phyloP scores from a whole-genome alignment of 352 stramenopile species.

The Globisporangium solare region DNA sequence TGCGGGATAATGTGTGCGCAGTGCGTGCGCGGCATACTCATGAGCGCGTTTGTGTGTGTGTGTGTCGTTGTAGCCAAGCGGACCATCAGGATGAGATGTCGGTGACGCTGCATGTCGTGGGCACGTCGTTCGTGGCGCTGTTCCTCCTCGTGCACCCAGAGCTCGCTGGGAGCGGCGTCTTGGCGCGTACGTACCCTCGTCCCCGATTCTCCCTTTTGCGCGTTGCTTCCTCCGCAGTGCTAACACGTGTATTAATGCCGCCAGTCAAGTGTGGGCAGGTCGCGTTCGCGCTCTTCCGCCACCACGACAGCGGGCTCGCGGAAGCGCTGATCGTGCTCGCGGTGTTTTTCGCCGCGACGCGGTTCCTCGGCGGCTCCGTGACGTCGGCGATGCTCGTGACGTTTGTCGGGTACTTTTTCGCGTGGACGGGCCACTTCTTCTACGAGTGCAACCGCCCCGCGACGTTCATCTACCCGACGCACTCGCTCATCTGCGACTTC shows the following conservation, averaged over 20 bases:
- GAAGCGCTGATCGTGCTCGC: slow-evolving; percentile 25
- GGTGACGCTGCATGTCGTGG: slow-evolving; percentile 35
- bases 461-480: slow-evolving; percentile 70
- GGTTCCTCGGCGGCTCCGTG: slow-evolving; percentile 28
- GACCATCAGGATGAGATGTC: slow-evolving; percentile 46
- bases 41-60: not conserved
- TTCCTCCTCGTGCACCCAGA: slow-evolving; percentile 31
- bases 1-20: not conserved
- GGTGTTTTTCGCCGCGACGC: slow-evolving; percentile 28
- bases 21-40: not conserved
- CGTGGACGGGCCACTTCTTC: slow-evolving; percentile 63
- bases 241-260: not conserved
- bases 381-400: slow-evolving; percentile 15
- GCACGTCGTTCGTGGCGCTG: slow-evolving; percentile 36
- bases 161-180: slow-evolving; percentile 23
- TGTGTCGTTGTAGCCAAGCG: slow-evolving; percentile 6
- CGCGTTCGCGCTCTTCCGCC: slow-evolving; percentile 32
- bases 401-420: slow-evolving; percentile 49
- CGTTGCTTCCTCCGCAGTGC: not conserved
- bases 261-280: slow-evolving; percentile 33
- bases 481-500: slow-evolving; percentile 58
- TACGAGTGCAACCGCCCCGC: slow-evolving; percentile 55
- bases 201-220: not conserved
- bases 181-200: slow-evolving; percentile 13
- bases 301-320: slow-evolving; percentile 29